Percentiles rank a stretch among this genome's conserved stretches.
These are phyloP conservation scores for Mycena galericulata DNA, from an alignment of 768 basidiomycete genomes.

Conservation along the genomic window DNA sequence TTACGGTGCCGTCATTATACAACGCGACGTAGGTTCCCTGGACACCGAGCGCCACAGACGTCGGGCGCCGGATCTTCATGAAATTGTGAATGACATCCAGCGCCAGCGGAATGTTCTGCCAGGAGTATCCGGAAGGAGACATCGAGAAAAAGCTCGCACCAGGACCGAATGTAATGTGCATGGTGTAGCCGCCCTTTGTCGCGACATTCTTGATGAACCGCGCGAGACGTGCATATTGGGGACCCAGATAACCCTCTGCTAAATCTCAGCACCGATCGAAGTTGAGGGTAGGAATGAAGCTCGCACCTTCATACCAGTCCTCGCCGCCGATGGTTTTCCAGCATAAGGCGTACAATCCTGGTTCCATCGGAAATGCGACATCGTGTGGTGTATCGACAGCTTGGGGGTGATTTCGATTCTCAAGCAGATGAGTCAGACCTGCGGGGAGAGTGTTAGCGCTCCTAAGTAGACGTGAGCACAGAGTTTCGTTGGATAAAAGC, in stretches of 20 bases:
- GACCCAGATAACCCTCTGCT: constrained; percentile 17
- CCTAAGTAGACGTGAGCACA: background rate
- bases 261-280: background rate
- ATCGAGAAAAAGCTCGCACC: constrained; percentile 21
- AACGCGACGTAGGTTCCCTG: constrained; percentile 24
- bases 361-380: constrained; percentile 22
- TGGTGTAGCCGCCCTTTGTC: constrained; percentile 3
- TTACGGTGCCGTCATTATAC: constrained; percentile 21
- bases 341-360: constrained; percentile 13
- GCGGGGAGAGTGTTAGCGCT: background rate
- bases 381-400: constrained; percentile 3
- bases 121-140: constrained; percentile 21
- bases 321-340: constrained; percentile 22
- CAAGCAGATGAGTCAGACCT: background rate
- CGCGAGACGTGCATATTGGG: constrained; percentile 15
- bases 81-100: constrained; percentile 15
- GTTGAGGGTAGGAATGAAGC: background rate
- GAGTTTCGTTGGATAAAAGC: too few species aligned
- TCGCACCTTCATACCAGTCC: constrained; percentile 24
- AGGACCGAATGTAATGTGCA: constrained; percentile 25
- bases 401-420: constrained; percentile 15
- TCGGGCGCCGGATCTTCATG: constrained; percentile 20
- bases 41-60: constrained; percentile 21
- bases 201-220: constrained; percentile 20
- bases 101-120: constrained; percentile 22